Evolutionary conservation across 164 flowering plant species (phyloP).

Genomic region (Vitis rotundifolia): DNA sequence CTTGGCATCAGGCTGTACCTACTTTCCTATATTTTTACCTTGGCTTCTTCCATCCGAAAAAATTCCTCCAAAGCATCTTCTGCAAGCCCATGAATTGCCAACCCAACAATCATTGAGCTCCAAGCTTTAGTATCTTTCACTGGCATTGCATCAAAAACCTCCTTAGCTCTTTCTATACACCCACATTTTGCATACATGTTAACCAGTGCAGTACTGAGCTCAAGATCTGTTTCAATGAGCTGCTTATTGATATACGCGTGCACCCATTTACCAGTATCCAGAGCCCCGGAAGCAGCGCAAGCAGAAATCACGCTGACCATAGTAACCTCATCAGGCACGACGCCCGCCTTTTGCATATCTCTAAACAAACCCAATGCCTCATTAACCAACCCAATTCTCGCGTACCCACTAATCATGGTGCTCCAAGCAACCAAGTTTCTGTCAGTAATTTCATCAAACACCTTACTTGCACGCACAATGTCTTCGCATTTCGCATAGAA

Average conservation of each 20-base stretch:
- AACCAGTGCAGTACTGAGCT: conserved; percentile 42
- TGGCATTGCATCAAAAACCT: conserved; percentile 40
- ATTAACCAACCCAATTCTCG: conserved; percentile 34
- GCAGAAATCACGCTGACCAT: conserved; percentile 51
- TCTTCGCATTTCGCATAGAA: conserved; percentile 47
- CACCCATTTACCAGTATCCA: conserved; percentile 51
- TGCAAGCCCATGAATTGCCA: conserved; percentile 46
- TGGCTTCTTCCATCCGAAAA: conserved; percentile 32
- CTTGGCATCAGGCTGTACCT: too few relatives aligned
- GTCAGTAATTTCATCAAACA: conserved; percentile 51
- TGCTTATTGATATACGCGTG: conserved; percentile 39
- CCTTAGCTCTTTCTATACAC: conserved; percentile 35
- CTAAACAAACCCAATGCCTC: conserved; percentile 45
- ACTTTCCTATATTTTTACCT: conserved; percentile 23
- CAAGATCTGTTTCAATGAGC: conserved; percentile 32
- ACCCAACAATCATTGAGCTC: conserved; percentile 52
- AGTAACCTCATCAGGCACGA: conserved; percentile 48
- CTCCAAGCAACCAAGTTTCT: conserved; percentile 46
- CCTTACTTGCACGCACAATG: conserved; percentile 26
- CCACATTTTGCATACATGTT: conserved; percentile 60
- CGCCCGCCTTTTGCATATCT: conserved; percentile 41
- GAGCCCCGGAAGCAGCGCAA: conserved; percentile 44
- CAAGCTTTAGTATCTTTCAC: conserved; percentile 45
- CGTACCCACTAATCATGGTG: conserved; percentile 50
- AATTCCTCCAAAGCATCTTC: conserved; percentile 42